Base-by-base conservation (phyloP, 768 basidiomycete species). In the Dioszegia aurantiaca region DNA sequence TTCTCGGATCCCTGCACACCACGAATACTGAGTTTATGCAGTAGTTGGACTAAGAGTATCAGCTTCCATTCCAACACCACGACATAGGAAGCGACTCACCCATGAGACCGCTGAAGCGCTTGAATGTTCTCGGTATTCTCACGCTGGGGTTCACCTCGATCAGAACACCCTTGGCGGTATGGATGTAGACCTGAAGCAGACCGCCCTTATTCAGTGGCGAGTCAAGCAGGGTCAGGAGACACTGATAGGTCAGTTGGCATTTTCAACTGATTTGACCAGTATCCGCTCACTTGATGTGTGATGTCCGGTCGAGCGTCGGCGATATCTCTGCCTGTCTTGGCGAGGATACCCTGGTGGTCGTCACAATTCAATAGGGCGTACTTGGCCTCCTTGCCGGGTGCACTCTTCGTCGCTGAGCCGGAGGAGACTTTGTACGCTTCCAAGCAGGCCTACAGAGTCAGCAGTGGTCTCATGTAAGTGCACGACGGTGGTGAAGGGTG, bases 251-350 rank as follows among this genome's bases (percentile, higher is more conserved):
- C 16, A 42, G 40, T n/a, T 8, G 14, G 19, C 5, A 8, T 8
- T n/a, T 21, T n/a, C 6, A 33, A 14, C 33, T 33, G 33, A 33
- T 33, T 14, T 33, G 33, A 14, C 6, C 6, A 14, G 40, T 42
- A n/a, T 8, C 6, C 19, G 33, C 82, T 49, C 58, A 90, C 92
- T 84, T 97, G 95, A 75, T 99, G 95, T 0, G 95, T 98, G 70
- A 98, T 98, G 78, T 98, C 95, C 1, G 95, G 95, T 63, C 95
- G 81, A n/a, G 95, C 95, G 78, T 98, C 93, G 16, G 95, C 95
- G 61, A 98, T 98, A 78, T 99, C 95, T 73, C 94, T 83, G 16
- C 92, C 91, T 0, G 91, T 95, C 78, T 95, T 98, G 4, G 95
- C 94, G 61, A 99, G 81, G 66, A 99, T 95, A 55, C 94, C 94